These are phyloP conservation scores for Cyberlindnera samutprakarnensis DNA, from an alignment of 805 yeast species.

Conservation along the genomic window DNA sequence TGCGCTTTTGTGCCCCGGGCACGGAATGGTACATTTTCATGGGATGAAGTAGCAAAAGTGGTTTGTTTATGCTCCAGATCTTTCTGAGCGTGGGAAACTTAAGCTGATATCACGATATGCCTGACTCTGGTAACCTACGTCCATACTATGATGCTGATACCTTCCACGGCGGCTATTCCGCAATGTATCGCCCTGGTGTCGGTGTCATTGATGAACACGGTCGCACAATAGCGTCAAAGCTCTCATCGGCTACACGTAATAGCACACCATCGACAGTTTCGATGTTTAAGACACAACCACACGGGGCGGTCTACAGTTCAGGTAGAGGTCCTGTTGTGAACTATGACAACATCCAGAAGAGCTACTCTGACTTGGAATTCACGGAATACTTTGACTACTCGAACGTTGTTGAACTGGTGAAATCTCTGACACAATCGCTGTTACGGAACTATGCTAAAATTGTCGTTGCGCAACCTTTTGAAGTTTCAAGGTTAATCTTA, in stretches of 20 bases:
- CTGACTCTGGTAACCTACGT: no score
- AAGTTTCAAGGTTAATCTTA: slow-evolving; percentile 65
- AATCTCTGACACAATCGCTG: slow-evolving; percentile 53
- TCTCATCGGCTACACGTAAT: no score
- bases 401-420: slow-evolving; percentile 48
- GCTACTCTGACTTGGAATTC: slow-evolving; percentile 46
- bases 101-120: no score
- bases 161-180: slow-evolving; percentile 56
- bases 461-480: slow-evolving; percentile 80
- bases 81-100: no score
- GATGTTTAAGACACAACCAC: slow-evolving; percentile 7
- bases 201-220: slow-evolving; percentile 49
- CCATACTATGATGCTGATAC: slow-evolving; percentile 68
- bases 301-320: slow-evolving; percentile 1
- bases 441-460: slow-evolving; percentile 62
- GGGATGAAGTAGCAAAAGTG: no score
- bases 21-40: no score
- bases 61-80: no score
- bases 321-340: neutral
- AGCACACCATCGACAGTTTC: no score
- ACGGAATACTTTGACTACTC: slow-evolving; percentile 55
- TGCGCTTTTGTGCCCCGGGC: no score
- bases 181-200: slow-evolving; percentile 50
- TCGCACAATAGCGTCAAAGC: slow-evolving; percentile 30
- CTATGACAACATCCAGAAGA: neutral